Percentiles rank a stretch among this genome's conserved stretches.
These are phyloP conservation scores for Penicillium fimorum DNA, from an alignment of 495 filamentous ascomycete genomes.

Conservation along the genomic window DNA sequence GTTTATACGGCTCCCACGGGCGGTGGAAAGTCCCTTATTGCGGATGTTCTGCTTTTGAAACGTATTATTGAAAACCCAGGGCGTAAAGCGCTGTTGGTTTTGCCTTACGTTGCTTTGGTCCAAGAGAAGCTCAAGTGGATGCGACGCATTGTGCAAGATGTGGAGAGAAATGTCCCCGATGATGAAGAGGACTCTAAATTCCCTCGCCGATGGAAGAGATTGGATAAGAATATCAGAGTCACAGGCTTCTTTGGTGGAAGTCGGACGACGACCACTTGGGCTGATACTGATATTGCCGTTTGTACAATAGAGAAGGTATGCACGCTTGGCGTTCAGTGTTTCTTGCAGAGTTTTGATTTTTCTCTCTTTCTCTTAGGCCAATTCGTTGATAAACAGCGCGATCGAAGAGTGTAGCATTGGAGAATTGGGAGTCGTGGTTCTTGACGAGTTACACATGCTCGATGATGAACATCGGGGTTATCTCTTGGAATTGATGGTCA, in stretches of 20 bases:
- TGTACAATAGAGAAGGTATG: constrained; percentile 83
- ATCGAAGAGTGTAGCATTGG: constrained; percentile 70
- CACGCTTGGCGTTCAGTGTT: not conserved
- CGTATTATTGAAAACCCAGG: constrained; percentile 62
- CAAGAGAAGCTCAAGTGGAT: constrained; percentile 82
- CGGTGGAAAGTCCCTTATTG: constrained; percentile 77
- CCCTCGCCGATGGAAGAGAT: constrained; percentile 32
- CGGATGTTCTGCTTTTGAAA: constrained; percentile 73
- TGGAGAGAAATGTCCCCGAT: constrained; percentile 47
- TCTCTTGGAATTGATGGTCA: constrained; percentile 75
- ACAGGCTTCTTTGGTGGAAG: constrained; percentile 76
- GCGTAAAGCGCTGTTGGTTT: constrained; percentile 71
- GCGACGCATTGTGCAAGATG: constrained; percentile 62
- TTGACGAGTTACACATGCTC: constrained; percentile 83
- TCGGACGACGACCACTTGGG: constrained; percentile 63
- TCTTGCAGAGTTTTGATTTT: not conserved
- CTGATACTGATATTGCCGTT: constrained; percentile 74
- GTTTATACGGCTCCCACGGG: constrained; percentile 86
- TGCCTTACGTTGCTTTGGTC: constrained; percentile 80
- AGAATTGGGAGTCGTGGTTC: constrained; percentile 64
- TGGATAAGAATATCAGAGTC: constrained; percentile 53
- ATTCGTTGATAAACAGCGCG: constrained; percentile 71
- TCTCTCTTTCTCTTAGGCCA: constrained; percentile 54
- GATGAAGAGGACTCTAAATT: constrained; percentile 20
- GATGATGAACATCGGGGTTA: constrained; percentile 79